phyloP scores from a whole-genome alignment of 1,284 basidiomycete genomes.

The Papiliotrema fonsecae region DNA sequence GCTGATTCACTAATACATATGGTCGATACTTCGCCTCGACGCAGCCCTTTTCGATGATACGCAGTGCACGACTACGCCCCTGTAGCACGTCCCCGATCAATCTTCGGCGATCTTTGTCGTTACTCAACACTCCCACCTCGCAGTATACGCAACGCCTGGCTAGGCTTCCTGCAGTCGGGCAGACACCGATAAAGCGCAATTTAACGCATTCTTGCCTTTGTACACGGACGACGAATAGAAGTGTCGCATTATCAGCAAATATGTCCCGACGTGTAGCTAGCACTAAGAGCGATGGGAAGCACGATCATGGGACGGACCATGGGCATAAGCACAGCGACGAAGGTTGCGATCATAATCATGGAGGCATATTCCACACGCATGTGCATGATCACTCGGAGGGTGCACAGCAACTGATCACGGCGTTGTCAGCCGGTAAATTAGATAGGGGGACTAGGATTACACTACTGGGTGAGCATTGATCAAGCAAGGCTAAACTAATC shows the following conservation, averaged over 20 bases:
- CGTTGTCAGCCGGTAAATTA: conserved; percentile 58
- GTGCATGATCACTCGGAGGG: conserved; percentile 59
- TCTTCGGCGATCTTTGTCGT: too few relatives aligned
- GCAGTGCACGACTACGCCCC: not conserved
- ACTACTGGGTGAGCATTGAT: conserved; percentile 52
- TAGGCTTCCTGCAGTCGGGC: too few relatives aligned
- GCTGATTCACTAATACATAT: not conserved
- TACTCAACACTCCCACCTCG: too few relatives aligned
- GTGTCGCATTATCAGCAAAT: conserved; percentile 2
- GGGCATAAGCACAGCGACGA: conserved; percentile 14
- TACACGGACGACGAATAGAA: too few relatives aligned
- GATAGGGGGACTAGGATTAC: conserved; percentile 81
- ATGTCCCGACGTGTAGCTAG: not conserved
- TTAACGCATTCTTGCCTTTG: too few relatives aligned
- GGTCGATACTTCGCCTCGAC: not conserved
- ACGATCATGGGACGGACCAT: not conserved
- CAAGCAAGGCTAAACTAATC: conserved; percentile 1
- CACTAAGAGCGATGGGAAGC: not conserved
- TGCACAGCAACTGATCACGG: conserved; percentile 67
- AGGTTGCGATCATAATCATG: conserved; percentile 53
- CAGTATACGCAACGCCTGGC: too few relatives aligned
- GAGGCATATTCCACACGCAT: conserved; percentile 37
- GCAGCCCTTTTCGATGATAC: not conserved
- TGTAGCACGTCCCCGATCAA: too few relatives aligned
- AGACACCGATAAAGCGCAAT: too few relatives aligned